Evolutionary conservation across 1,139 yeast species (phyloP).

Genomic region (Suhomyces bribrorum): DNA sequence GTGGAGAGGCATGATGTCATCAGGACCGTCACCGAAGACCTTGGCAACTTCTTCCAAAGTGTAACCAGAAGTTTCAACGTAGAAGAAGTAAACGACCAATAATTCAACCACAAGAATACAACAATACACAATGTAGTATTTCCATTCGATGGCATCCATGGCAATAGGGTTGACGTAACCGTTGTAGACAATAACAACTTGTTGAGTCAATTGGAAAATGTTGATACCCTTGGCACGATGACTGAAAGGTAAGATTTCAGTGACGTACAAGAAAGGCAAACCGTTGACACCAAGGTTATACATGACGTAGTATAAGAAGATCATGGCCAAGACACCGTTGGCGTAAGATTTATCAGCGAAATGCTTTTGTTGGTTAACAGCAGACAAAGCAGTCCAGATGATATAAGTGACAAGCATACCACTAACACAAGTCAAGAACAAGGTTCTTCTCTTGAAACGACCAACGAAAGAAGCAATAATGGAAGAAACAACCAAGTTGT

Average conservation of each 20-base stretch:
- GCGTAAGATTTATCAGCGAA: conserved; percentile 34
- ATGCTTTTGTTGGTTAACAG: conserved; percentile 39
- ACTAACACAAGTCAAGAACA: conserved; percentile 39
- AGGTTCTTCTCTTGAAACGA: conserved; percentile 44
- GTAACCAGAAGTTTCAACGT: conserved; percentile 54
- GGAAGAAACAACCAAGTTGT: conserved; percentile 39
- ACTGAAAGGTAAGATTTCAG: conserved; percentile 48
- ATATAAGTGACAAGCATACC: conserved; percentile 42
- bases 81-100: conserved; percentile 40
- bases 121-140: conserved; percentile 56
- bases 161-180: conserved; percentile 46
- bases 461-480: conserved; percentile 32
- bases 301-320: conserved; percentile 40
- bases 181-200: conserved; percentile 31
- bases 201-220: conserved; percentile 30
- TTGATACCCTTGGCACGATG: conserved; percentile 49
- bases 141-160: conserved; percentile 17
- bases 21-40: conserved; percentile 45
- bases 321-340: conserved; percentile 49
- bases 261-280: conserved; percentile 39
- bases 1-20: conserved; percentile 3
- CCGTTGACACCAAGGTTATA: conserved; percentile 45
- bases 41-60: conserved; percentile 56
- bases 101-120: conserved; percentile 41
- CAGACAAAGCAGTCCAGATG: conserved; percentile 42